Conservation (phyloP, 306 rosid species). For the Luffa aegyptiaca region DNA sequence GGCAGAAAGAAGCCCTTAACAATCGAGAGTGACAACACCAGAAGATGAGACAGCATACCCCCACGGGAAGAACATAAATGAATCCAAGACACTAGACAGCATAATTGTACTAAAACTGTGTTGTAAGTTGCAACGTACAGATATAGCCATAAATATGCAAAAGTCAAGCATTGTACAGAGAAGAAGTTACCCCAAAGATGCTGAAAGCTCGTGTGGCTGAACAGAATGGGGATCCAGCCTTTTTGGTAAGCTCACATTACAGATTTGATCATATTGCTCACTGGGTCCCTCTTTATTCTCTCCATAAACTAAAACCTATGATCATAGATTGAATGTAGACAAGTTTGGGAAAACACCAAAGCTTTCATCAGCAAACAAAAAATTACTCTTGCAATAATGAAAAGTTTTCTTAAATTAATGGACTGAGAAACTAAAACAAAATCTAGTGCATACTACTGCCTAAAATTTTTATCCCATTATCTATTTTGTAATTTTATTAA, state of each 20-base stretch:
- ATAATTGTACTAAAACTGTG: background rate
- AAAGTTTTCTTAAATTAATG: background rate
- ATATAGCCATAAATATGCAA: background rate
- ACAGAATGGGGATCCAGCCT: slow-evolving; percentile 93
- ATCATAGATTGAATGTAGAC: background rate
- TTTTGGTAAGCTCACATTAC: slow-evolving; percentile 83
- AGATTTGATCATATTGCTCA: slow-evolving; percentile 76
- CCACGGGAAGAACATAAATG: slow-evolving; percentile 7
- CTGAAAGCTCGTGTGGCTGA: slow-evolving; percentile 87
- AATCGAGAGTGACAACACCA: background rate
- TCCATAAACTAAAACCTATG: slow-evolving; percentile 52
- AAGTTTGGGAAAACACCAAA: background rate
- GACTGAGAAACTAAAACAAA: background rate
- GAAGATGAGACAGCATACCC: background rate
- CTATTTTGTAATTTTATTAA: background rate
- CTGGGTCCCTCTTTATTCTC: slow-evolving; percentile 48
- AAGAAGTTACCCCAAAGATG: slow-evolving; percentile 69
- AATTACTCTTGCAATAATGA: background rate
- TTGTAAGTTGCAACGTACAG: background rate
- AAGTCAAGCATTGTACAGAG: background rate
- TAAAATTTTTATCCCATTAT: background rate
- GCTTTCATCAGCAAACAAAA: background rate
- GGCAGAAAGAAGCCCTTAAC: background rate
- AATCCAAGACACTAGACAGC: slow-evolving; percentile 17
- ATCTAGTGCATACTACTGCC: background rate